Percentiles rank a stretch among this genome's conserved stretches.
Conservation (phyloP, 345 rosid species). For the Kandelia obovata region DNA sequence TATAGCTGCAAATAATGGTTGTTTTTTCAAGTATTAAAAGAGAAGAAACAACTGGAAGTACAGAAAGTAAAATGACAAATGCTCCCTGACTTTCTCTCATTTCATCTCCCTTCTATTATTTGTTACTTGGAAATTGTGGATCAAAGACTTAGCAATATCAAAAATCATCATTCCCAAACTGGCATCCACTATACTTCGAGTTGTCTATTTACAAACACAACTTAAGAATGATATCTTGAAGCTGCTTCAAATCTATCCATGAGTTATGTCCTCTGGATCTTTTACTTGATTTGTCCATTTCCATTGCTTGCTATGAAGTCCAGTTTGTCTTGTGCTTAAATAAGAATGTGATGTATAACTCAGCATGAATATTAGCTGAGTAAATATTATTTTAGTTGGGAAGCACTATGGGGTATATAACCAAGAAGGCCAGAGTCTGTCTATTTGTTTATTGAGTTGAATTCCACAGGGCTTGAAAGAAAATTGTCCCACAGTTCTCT, state of each 20-base stretch:
- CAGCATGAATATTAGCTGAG: background rate
- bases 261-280: background rate
- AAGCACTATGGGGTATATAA: background rate
- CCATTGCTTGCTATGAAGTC: background rate
- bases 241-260: background rate
- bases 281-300: background rate
- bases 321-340: background rate
- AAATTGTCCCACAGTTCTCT: too few species aligned
- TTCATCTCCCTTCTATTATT: background rate
- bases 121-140: background rate
- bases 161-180: too few species aligned
- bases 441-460: too few species aligned
- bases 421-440: background rate
- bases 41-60: background rate
- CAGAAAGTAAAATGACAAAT: background rate
- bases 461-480: too few species aligned
- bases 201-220: too few species aligned
- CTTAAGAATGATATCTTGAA: too few species aligned
- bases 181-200: too few species aligned
- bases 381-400: background rate
- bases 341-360: background rate
- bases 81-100: background rate
- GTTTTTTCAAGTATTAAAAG: background rate
- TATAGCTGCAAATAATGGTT: constrained; percentile 1
- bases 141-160: too few species aligned